Conservation (phyloP, 2,329 filamentous ascomycete genomes). For the Penicillium sp. region DNA sequence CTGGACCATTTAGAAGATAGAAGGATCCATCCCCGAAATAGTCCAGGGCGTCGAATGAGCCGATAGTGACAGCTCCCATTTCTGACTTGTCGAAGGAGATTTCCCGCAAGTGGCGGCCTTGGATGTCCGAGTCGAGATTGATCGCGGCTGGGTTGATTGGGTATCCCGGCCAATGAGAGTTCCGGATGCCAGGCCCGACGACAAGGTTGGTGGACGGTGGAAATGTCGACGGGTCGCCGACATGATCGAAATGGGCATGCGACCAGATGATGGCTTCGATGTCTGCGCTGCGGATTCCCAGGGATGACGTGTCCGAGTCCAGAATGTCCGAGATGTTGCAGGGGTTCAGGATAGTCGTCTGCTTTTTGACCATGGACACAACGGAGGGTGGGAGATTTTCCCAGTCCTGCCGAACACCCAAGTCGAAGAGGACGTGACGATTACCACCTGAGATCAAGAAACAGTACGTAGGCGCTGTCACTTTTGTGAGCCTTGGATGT, state of each 20-base stretch:
- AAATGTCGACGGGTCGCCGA: slow-evolving; percentile 55
- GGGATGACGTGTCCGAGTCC: neutral
- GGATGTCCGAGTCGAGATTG: slow-evolving; percentile 39
- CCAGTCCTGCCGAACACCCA: neutral
- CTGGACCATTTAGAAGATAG: slow-evolving; percentile 34
- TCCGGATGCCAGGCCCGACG: slow-evolving; percentile 58
- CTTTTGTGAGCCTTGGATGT: neutral
- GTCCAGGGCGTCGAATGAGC: slow-evolving; percentile 30
- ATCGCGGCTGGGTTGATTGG: slow-evolving; percentile 44
- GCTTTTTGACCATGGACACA: neutral
- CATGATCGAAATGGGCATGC: slow-evolving; percentile 55
- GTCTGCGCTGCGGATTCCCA: neutral
- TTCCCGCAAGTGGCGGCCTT: slow-evolving; percentile 13
- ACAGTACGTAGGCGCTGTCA: slow-evolving; percentile 1
- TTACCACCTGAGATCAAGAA: neutral
- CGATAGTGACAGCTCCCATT: slow-evolving; percentile 18
- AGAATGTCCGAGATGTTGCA: neutral
- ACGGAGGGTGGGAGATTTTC: neutral
- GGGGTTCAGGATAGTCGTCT: neutral
- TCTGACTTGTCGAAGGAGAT: slow-evolving; percentile 6
- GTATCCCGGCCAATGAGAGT: slow-evolving; percentile 52
- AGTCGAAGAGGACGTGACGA: neutral
- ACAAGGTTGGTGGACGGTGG: slow-evolving; percentile 52
- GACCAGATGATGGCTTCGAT: slow-evolving; percentile 29
- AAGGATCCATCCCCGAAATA: slow-evolving; percentile 37